These are phyloP conservation scores for Venturia carpophila DNA, from an alignment of 2,329 filamentous ascomycete species.

Conservation along the genomic window DNA sequence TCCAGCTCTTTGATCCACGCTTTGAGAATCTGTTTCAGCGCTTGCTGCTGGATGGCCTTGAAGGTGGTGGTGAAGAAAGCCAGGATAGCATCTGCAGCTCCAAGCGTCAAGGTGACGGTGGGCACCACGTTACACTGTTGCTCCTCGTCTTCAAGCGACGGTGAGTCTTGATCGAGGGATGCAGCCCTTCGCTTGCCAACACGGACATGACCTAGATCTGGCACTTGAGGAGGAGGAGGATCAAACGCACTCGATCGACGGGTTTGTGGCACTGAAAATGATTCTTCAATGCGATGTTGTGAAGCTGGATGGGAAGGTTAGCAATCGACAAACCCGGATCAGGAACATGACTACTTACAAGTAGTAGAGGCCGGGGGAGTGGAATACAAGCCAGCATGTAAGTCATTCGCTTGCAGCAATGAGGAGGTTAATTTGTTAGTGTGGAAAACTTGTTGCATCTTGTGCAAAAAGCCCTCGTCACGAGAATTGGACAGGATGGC, in stretches of 20 bases:
- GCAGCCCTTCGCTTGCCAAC: neutral
- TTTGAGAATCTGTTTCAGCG: conserved; percentile 65
- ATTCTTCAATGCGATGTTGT: neutral
- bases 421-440: neutral
- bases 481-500: conserved; percentile 7
- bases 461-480: neutral
- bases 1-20: conserved; percentile 69
- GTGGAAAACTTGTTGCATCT: neutral
- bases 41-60: conserved; percentile 60
- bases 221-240: neutral
- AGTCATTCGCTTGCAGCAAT: neutral
- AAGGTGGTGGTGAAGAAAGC: conserved; percentile 55
- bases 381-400: neutral
- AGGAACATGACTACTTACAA: neutral
- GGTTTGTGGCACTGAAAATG: neutral
- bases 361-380: neutral
- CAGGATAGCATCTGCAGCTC: conserved; percentile 48
- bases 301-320: neutral
- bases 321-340: neutral
- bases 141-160: conserved; percentile 20
- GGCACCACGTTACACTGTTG: conserved; percentile 9
- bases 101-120: conserved; percentile 34
- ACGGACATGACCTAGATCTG: neutral
- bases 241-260: neutral
- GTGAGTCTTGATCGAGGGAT: neutral